Evolutionary conservation across 1,284 basidiomycete species (phyloP), one percentile per base, ranked within the genome.

Genomic region (Irpex sp.): DNA sequence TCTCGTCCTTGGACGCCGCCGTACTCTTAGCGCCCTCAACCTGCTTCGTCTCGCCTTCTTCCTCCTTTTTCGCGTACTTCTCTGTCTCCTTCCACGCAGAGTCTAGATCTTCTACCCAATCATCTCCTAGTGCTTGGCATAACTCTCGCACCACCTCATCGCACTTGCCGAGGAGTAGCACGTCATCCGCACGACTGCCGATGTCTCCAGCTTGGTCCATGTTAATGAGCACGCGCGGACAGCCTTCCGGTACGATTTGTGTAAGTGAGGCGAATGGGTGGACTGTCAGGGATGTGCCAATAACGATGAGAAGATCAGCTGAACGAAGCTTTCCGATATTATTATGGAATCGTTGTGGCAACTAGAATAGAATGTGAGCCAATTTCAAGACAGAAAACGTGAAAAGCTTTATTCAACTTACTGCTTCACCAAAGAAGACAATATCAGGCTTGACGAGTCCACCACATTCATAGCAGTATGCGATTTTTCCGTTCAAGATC

Each of bases 371-470:
- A 8, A 13, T 17, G 8, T 17, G 2, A 55, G 26, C 19, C 33
- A n/a, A 55, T 9, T 17, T 17, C 11, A 5, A 31, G 9, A 37
- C 50, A 51, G 2, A 9, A 51, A 51, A 1, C 21, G 15, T 55
- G 39, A 47, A 60, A 17, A 61, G 61, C 7, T 54, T 13, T 39
- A 57, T 47, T 19, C 26, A 26, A 76, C 86, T 36, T 70, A 90
- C 90, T 51, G 80, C 69, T 77, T 97, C 95, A 56, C 95, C 95
- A 71, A 97, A 97, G 77, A 97, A 96, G n/a, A 96, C 93, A 56
- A 97, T 97, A 70, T 96, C 91, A 3, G 94, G 95, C 75, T 96
- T 96, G 46, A 95, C 89, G 39, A 93, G 78, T 0, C 92, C 92
- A 0, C 77, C 77, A 69, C 92, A 94, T 6, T 70, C 66, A 60